Base-by-base conservation (phyloP, 305 asterid species). In the Fraxinus xanthoxyloides region DNA sequence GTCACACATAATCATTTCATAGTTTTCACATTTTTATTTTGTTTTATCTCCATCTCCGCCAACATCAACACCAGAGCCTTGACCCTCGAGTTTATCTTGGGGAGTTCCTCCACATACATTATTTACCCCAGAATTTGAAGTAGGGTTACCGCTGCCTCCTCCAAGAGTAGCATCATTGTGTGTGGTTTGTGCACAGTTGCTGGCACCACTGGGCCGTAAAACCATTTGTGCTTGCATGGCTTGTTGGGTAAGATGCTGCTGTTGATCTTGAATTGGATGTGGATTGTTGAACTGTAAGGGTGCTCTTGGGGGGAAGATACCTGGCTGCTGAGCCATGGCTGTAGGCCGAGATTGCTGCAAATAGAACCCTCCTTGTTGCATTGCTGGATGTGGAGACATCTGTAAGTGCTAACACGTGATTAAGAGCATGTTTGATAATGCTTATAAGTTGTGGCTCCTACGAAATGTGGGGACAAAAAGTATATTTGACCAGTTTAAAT, bases 291-390 rank as follows among this genome's bases (percentile, higher is more conserved):
- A 67, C 23, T 67, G 74, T 67, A 67, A 87, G 38, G 92, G 92
- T 84, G 91, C 82, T 88, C 90, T 85, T 3, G 86, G 88, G 72
- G 92, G 84, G 76, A 89, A 92, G 79, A 91, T 80, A 65, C 92
- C 89, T 3, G 87, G 91, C 85, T 91, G 97, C 90, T 91, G 98
- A 77, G 89, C 79, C 89, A 91, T 87, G 82, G 92, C 87, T 31
- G 86, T 89, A 19, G 90, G 94, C 79, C 90, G 97, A 76, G 92
- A 93, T 75, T 91, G 97, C 87, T 90, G 97, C 94, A 93, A 85
- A 88, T 87, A 94, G 80, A 88, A 91, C 19, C 93, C 95, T 72
- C 97, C 97, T 85, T 90, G 97, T 84, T 89, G 92, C 95, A 92
- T 92, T 70, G 88, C 90, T 8, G 92, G 94, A 85, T 88, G 94